Conservation (phyloP, 2,329 filamentous ascomycete genomes). For the Alternaria solani region DNA sequence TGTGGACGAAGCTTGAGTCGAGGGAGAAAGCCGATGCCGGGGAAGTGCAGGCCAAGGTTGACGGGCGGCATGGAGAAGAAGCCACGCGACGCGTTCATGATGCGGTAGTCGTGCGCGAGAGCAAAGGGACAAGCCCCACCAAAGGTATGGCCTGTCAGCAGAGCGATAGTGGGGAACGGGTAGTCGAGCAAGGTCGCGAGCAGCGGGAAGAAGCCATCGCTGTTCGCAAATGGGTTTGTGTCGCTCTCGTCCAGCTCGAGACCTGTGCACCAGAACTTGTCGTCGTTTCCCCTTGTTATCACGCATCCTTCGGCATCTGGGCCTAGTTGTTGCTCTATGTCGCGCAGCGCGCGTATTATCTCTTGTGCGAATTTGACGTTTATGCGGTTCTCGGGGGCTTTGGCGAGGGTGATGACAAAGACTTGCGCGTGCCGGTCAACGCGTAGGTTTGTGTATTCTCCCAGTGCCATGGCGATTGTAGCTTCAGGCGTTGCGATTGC, state of each 20-base stretch:
- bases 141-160: conserved; percentile 60
- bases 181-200: conserved; percentile 60
- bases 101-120: conserved; percentile 59
- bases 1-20: conserved; percentile 61
- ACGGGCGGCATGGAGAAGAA: conserved; percentile 58
- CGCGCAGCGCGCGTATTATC: conserved; percentile 60
- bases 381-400: conserved; percentile 63
- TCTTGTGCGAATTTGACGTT: conserved; percentile 61
- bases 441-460: conserved; percentile 54
- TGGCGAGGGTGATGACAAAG: conserved; percentile 64
- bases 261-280: conserved; percentile 62
- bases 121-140: conserved; percentile 59
- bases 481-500: not conserved
- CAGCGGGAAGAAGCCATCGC: conserved; percentile 65
- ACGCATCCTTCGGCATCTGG: conserved; percentile 61
- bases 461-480: conserved; percentile 27
- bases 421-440: conserved; percentile 58
- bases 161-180: conserved; percentile 58
- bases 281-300: conserved; percentile 61
- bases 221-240: conserved; percentile 63
- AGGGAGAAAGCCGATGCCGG: conserved; percentile 62
- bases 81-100: conserved; percentile 48
- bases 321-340: conserved; percentile 58
- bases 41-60: conserved; percentile 64
- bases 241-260: conserved; percentile 59